Evolutionary conservation across 2,329 filamentous ascomycete genomes (phyloP).

Genomic region (Fusarium sp.): DNA sequence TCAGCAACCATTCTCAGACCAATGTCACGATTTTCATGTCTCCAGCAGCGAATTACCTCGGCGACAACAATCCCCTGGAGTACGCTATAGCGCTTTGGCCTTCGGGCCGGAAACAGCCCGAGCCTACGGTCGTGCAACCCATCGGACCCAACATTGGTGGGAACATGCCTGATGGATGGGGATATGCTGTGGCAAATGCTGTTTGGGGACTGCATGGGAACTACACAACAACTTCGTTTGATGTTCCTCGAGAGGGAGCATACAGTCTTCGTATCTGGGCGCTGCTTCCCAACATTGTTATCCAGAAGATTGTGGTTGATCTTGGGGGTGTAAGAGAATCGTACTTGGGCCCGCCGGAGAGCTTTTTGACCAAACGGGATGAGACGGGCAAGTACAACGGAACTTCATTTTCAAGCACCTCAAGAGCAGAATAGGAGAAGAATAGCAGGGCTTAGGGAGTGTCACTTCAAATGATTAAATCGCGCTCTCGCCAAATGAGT

Average conservation of each 20-base stretch:
- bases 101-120: conserved; percentile 38
- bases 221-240: conserved; percentile 59
- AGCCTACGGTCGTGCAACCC: conserved; percentile 17
- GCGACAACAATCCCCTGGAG: conserved; percentile 61
- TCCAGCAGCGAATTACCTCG: conserved; percentile 65
- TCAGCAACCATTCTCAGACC: conserved; percentile 60
- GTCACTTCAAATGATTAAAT: not conserved
- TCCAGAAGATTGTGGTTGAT: conserved; percentile 69
- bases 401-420: conserved; percentile 14
- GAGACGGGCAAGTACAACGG: conserved; percentile 23
- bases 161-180: conserved; percentile 34
- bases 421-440: not conserved
- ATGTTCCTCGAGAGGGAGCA: conserved; percentile 55
- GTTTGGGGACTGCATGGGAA: conserved; percentile 60
- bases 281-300: conserved; percentile 63
- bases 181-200: conserved; percentile 54
- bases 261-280: conserved; percentile 65
- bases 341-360: conserved; percentile 69
- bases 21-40: conserved; percentile 64
- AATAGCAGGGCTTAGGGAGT: not conserved
- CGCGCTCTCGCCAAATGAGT: not conserved
- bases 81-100: conserved; percentile 63
- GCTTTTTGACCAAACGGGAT: conserved; percentile 52
- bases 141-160: conserved; percentile 28
- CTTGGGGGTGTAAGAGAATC: conserved; percentile 66